Conservation (phyloP, 2,329 filamentous ascomycete genomes). For the Paecilomyces sp. region DNA sequence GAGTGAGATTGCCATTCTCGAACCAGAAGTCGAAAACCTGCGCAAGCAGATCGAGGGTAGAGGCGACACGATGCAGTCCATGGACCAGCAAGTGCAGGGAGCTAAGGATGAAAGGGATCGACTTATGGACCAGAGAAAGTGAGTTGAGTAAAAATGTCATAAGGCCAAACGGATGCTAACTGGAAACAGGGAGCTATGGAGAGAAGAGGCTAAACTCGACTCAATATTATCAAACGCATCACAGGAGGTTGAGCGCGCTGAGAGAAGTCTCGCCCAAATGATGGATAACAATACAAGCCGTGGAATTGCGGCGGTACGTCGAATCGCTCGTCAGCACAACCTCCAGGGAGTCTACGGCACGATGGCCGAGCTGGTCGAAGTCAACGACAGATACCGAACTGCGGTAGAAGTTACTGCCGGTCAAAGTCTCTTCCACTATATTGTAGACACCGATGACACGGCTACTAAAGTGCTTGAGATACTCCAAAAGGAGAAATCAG, state of each 20-base stretch:
- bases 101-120: slow-evolving; percentile 73
- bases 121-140: slow-evolving; percentile 77
- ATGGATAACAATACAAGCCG: slow-evolving; percentile 86
- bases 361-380: slow-evolving; percentile 83
- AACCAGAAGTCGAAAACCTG: slow-evolving; percentile 64
- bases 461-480: slow-evolving; percentile 74
- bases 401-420: slow-evolving; percentile 92
- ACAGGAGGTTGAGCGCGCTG: slow-evolving; percentile 69
- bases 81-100: slow-evolving; percentile 66
- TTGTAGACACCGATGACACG: slow-evolving; percentile 86
- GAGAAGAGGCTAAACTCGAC: slow-evolving; percentile 81
- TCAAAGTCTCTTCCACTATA: slow-evolving; percentile 87
- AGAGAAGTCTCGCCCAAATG: slow-evolving; percentile 69
- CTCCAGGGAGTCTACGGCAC: slow-evolving; percentile 88
- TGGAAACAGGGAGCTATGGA: slow-evolving; percentile 56
- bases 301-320: slow-evolving; percentile 78
- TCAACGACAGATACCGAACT: slow-evolving; percentile 75
- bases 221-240: slow-evolving; percentile 69
- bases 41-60: slow-evolving; percentile 71
- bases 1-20: slow-evolving; percentile 61
- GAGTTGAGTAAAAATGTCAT: slow-evolving; percentile 7
- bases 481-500: slow-evolving; percentile 70
- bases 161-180: slow-evolving; percentile 4
- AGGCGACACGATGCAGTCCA: slow-evolving; percentile 62
- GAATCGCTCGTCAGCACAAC: slow-evolving; percentile 70